phyloP scores from a whole-genome alignment of 192 early-diverging fungal species.

The Geranomyces variabilis region DNA sequence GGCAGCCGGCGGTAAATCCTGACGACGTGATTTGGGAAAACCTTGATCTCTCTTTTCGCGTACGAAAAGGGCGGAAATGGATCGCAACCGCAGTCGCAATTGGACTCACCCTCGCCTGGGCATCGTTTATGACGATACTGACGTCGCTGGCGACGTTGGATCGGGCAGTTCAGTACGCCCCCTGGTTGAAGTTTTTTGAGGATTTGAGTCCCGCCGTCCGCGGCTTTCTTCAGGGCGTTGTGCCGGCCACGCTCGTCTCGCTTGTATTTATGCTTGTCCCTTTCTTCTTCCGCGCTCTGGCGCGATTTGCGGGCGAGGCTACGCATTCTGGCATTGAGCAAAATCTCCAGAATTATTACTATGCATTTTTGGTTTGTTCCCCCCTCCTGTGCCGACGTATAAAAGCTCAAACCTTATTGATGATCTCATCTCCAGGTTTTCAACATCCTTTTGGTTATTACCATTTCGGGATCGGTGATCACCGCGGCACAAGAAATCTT shows the following conservation, averaged over 20 bases:
- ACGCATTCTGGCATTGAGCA: conserved; percentile 62
- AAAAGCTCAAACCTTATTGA: not conserved
- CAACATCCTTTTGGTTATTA: conserved; percentile 79
- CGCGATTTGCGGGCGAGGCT: conserved; percentile 63
- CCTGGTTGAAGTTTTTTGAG: conserved; percentile 51
- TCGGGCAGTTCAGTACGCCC: conserved; percentile 38
- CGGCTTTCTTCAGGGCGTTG: conserved; percentile 72
- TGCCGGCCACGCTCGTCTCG: conserved; percentile 73
- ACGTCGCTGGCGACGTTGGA: conserved; percentile 20
- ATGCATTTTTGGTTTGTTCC: conserved; percentile 74
- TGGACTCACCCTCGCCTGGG: conserved; percentile 74
- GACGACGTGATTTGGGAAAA: conserved; percentile 85
- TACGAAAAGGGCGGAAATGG: conserved; percentile 59
- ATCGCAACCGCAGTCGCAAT: conserved; percentile 54
- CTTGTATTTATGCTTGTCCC: conserved; percentile 74
- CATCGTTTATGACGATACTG: conserved; percentile 39
- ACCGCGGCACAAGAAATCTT: conserved; percentile 55
- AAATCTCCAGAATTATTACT: conserved; percentile 71
- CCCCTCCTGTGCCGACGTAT: too few species aligned
- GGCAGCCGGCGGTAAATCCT: conserved; percentile 67
- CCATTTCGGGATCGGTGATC: conserved; percentile 69
- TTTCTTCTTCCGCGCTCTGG: conserved; percentile 61
- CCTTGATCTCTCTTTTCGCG: conserved; percentile 56
- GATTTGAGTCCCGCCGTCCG: conserved; percentile 46
- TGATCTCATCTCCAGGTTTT: conserved; percentile 54